Evolutionary conservation across 371 early-diverging fungal species (phyloP).

Genomic region (Apophysomyces ossiformis): DNA sequence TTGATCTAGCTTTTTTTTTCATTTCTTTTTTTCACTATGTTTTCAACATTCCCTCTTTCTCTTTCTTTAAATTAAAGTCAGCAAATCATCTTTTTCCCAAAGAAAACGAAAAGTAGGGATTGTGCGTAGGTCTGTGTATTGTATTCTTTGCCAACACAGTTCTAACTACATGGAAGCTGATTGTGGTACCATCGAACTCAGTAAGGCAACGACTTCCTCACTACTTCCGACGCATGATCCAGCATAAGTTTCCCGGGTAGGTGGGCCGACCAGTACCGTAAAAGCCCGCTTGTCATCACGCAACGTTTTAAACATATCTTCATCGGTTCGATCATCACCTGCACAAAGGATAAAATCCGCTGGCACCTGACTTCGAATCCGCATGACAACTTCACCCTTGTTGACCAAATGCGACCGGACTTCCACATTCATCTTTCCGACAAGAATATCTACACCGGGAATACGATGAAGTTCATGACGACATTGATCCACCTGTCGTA

Average conservation of each 20-base stretch:
- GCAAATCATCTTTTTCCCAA: neutral
- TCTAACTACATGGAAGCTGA: neutral
- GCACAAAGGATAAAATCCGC: slow-evolving; percentile 91
- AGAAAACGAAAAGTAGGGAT: too few relatives aligned
- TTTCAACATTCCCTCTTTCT: neutral
- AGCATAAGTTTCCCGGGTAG: slow-evolving; percentile 37
- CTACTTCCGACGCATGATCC: slow-evolving; percentile 37
- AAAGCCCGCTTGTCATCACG: slow-evolving; percentile 27
- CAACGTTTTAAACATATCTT: slow-evolving; percentile 90
- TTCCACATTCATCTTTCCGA: slow-evolving; percentile 97
- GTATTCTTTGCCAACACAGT: too few relatives aligned
- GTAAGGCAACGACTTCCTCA: slow-evolving; percentile 37
- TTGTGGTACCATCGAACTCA: slow-evolving; percentile 22
- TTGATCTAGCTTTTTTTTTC: slow-evolving; percentile 7
- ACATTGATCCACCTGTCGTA: slow-evolving; percentile 78
- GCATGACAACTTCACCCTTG: slow-evolving; percentile 94
- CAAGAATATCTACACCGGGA: slow-evolving; percentile 91
- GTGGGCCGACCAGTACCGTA: slow-evolving; percentile 42
- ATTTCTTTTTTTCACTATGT: neutral
- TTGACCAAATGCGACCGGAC: slow-evolving; percentile 82
- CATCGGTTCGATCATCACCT: slow-evolving; percentile 97
- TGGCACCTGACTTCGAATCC: slow-evolving; percentile 40
- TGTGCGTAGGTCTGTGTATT: too few relatives aligned
- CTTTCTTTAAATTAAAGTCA: neutral
- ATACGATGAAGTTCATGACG: slow-evolving; percentile 80